Conservation (phyloP, 2,329 filamentous ascomycete species). For the Aspergillus jensenii region DNA sequence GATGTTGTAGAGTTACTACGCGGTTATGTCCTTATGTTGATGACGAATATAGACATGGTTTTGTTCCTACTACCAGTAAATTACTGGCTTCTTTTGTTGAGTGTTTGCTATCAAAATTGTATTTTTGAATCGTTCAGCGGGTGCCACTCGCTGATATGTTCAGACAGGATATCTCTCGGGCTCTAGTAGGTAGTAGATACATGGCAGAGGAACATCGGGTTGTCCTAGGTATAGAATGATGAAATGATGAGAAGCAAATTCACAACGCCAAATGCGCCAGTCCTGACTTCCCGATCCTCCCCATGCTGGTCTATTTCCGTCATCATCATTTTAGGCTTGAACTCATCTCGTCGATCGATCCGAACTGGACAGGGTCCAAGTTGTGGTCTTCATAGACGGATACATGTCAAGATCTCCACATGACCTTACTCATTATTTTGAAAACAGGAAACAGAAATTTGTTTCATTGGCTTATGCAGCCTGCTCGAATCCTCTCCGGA, state of each 20-base stretch:
- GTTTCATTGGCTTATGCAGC: conserved; percentile 52
- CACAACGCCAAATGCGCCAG: conserved; percentile 29
- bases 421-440: conserved; percentile 8
- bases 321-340: conserved; percentile 21
- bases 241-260: conserved; percentile 23
- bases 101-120: not conserved
- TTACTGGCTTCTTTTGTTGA: not conserved
- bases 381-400: conserved; percentile 3
- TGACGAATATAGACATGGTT: conserved; percentile 13
- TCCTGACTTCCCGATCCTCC: conserved; percentile 23
- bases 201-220: not conserved
- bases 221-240: conserved; percentile 6
- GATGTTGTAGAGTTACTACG: not conserved
- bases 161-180: not conserved
- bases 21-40: conserved; percentile 19
- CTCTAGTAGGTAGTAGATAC: conserved; percentile 1
- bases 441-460: conserved; percentile 10
- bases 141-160: not conserved
- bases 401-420: conserved; percentile 8
- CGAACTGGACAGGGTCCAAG: conserved; percentile 9
- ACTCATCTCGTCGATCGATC: conserved; percentile 14
- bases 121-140: not conserved
- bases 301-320: conserved; percentile 19
- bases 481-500: conserved; percentile 84
- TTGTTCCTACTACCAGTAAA: not conserved